Percentiles rank a stretch among this genome's conserved stretches.
Evolutionary conservation across 257 asterid genomes (phyloP).

Genomic region (Jacaranda copaia): DNA sequence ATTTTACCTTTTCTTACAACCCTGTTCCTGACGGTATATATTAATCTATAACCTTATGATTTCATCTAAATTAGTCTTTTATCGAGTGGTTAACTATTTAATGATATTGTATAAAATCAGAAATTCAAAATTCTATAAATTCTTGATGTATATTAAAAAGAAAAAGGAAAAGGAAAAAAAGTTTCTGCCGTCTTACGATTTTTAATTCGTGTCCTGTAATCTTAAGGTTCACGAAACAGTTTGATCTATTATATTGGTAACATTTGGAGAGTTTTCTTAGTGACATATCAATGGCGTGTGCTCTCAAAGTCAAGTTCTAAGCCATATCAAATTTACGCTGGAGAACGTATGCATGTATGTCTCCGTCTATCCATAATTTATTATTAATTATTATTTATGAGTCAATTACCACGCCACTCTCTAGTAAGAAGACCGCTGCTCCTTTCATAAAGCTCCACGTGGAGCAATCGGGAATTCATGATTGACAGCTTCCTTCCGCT

Average conservation of each 20-base stretch:
- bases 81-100: no score
- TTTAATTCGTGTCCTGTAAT: no score
- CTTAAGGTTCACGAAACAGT: neutral
- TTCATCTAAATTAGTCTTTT: no score
- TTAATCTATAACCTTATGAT: no score
- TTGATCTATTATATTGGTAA: constrained; percentile 2
- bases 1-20: no score
- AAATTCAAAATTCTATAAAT: no score
- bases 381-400: neutral
- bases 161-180: no score
- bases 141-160: no score
- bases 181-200: no score
- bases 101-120: no score
- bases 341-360: neutral
- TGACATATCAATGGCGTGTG: no score
- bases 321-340: neutral
- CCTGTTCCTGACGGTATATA: no score
- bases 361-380: neutral
- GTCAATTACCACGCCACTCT: constrained; percentile 3
- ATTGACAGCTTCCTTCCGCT: constrained; percentile 28
- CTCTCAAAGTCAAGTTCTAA: neutral
- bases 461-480: constrained; percentile 33
- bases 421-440: constrained; percentile 29
- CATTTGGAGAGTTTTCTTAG: constrained; percentile 21
- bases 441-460: constrained; percentile 34